phyloP scores from a whole-genome alignment of 148 eudicot species.

The Beta vulgaris region DNA sequence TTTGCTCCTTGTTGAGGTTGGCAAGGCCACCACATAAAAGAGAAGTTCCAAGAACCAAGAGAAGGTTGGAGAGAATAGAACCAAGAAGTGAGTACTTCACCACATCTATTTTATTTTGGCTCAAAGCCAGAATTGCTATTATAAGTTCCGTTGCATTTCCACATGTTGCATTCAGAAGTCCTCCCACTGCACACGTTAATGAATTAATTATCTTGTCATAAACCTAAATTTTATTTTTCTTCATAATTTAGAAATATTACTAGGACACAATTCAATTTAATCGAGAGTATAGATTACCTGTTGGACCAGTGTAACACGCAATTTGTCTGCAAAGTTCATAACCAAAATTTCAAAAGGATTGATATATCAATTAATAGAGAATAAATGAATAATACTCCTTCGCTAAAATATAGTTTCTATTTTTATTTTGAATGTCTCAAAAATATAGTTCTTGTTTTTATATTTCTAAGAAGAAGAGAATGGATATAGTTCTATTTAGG shows the following conservation, averaged over 20 bases:
- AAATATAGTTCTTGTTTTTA: too few species aligned
- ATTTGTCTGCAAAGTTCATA: constrained; percentile 69
- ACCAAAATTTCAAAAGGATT: too few species aligned
- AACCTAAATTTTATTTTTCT: background rate
- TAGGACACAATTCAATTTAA: too few species aligned
- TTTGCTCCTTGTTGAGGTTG: constrained; percentile 66
- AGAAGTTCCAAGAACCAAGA: constrained; percentile 89
- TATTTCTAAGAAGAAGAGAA: too few species aligned
- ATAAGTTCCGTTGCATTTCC: constrained; percentile 95
- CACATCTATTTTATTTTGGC: constrained; percentile 60
- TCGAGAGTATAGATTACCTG: constrained; percentile 61
- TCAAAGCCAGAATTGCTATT: constrained; percentile 76
- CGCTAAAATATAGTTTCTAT: too few species aligned
- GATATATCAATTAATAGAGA: too few species aligned
- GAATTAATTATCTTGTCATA: background rate
- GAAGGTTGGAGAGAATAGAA: constrained; percentile 90
- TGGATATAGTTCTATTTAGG: too few species aligned
- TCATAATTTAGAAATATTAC: too few species aligned
- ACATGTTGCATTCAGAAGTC: constrained; percentile 91
- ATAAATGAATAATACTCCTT: too few species aligned
- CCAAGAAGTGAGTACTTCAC: constrained; percentile 94
- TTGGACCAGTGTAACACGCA: constrained; percentile 81
- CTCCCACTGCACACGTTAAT: constrained; percentile 61
- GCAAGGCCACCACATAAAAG: constrained; percentile 88
- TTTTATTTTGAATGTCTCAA: too few species aligned